Base-by-base conservation (phyloP, 2,329 filamentous ascomycete genomes). In the Epichloe sibirici region DNA sequence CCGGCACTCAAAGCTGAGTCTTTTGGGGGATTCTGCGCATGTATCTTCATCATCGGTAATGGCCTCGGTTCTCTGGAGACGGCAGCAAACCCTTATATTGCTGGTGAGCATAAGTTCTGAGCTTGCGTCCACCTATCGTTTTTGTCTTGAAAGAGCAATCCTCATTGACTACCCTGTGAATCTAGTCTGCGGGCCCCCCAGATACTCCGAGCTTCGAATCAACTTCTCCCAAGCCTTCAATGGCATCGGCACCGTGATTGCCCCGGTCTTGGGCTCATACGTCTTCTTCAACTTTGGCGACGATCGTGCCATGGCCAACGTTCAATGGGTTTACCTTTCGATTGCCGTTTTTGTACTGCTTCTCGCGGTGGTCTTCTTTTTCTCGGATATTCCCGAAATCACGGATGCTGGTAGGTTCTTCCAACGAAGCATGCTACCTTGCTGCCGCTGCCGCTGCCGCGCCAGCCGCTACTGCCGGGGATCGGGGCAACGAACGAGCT, bases 161-260 rank as follows among this genome's bases (percentile, higher is more conserved):
- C 7, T 21, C 23, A 25, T 51, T 56, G 4, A 52, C 45, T n/a
- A 23, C 40, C 17, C 15, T 21, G 2, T 38, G 13, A 5, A 15
- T 7, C 9, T 25, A 66, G 62, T 75, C 23, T 76, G 73, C 57
- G 73, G 73, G 47, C 86, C 86, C 86, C 3, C 83, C 86, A 76
- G 78, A 57, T 88, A 83, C 65, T 81, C 85, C 5, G 85, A 88
- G 61, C 69, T 89, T 56, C 81, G 86, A 57, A 81, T 90, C 70
- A 86, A 90, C 67, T 71, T 89, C 50, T 83, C 85, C 1, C 86
- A 90, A 65, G 83, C 84, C 51, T 84, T 90, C 69, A 86, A 90
- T 62, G 86, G 83, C 51, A 79, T 89, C 47, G 86, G 85, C 38
- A 84, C 83, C 8, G 82, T 89, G 47, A 60, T 89, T 40, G 85